Conservation (phyloP, 441 rosid genomes). For the Sinapis alba region DNA sequence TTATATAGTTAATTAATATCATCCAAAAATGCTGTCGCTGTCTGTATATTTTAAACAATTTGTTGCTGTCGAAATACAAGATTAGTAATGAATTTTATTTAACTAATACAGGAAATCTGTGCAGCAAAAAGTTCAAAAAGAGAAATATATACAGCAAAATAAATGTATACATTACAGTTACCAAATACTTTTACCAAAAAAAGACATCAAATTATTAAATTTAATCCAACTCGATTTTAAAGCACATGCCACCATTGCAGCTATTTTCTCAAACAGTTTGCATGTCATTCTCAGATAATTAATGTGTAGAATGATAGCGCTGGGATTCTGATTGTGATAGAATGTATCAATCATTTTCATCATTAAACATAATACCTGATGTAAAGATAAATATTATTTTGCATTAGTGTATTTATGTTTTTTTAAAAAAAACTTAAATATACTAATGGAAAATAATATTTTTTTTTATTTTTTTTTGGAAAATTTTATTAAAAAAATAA, state of each 20-base stretch:
- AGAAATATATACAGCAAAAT: not conserved
- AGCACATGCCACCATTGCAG: not conserved
- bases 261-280: not conserved
- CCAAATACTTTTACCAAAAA: not conserved
- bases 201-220: not conserved
- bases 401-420: too few relatives aligned
- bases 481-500: too few relatives aligned
- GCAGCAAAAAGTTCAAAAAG: not conserved
- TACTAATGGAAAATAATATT: not conserved
- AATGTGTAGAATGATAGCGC: not conserved
- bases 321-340: not conserved
- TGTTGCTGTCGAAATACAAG: not conserved
- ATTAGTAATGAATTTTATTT: not conserved
- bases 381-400: not conserved
- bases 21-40: not conserved
- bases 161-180: not conserved
- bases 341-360: conserved; percentile 4
- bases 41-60: not conserved
- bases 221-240: not conserved
- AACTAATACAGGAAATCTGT: not conserved
- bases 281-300: conserved; percentile 7
- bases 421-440: too few relatives aligned
- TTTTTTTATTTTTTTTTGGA: too few relatives aligned
- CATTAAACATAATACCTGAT: not conserved
- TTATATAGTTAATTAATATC: not conserved